Percentiles rank a stretch among this genome's conserved stretches.
phyloP scores from a whole-genome alignment of 1,139 yeast species.

The Dujonia santamariae region DNA sequence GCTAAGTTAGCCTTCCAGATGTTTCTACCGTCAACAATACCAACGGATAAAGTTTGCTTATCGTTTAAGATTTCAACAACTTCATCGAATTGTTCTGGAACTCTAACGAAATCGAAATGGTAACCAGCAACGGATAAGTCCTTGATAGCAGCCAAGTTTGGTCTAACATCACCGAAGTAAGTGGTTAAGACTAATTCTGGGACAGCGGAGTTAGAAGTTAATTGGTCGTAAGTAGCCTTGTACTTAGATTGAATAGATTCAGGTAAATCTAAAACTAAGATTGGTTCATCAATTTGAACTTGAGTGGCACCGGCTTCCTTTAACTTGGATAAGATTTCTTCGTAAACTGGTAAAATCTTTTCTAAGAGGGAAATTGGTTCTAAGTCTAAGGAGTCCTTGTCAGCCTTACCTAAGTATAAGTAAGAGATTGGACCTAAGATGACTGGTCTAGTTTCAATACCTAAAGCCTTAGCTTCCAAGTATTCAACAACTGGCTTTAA shows the following conservation, averaged over 20 bases:
- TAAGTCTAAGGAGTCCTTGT: slow-evolving; percentile 93
- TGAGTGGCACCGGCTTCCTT: slow-evolving; percentile 92
- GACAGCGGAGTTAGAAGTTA: slow-evolving; percentile 59
- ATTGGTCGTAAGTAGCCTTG: slow-evolving; percentile 78
- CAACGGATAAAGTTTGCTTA: slow-evolving; percentile 81
- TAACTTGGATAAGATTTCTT: slow-evolving; percentile 81
- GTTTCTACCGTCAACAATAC: slow-evolving; percentile 98
- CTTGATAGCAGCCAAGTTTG: slow-evolving; percentile 87
- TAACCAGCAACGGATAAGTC: slow-evolving; percentile 89
- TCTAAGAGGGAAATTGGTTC: slow-evolving; percentile 87
- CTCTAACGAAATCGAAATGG: slow-evolving; percentile 97
- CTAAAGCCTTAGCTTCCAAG: slow-evolving; percentile 96
- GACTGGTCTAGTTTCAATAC: slow-evolving; percentile 97
- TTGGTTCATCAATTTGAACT: slow-evolving; percentile 97
- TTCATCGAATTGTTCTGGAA: slow-evolving; percentile 91
- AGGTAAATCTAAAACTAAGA: slow-evolving; percentile 90
- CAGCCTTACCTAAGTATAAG: slow-evolving; percentile 95
- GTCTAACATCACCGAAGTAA: slow-evolving; percentile 97
- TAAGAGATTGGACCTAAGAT: slow-evolving; percentile 94
- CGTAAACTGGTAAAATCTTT: slow-evolving; percentile 89
- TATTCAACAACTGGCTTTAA: slow-evolving; percentile 95
- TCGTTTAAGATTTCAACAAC: slow-evolving; percentile 63
- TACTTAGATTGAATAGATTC: slow-evolving; percentile 78
- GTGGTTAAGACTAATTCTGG: slow-evolving; percentile 85
- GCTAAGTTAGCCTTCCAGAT: slow-evolving; percentile 97